A percentile compares a stretch with the other conserved stretches of the same genome.
phyloP scores from a whole-genome alignment of 805 yeast genomes.

The Candida orba region DNA sequence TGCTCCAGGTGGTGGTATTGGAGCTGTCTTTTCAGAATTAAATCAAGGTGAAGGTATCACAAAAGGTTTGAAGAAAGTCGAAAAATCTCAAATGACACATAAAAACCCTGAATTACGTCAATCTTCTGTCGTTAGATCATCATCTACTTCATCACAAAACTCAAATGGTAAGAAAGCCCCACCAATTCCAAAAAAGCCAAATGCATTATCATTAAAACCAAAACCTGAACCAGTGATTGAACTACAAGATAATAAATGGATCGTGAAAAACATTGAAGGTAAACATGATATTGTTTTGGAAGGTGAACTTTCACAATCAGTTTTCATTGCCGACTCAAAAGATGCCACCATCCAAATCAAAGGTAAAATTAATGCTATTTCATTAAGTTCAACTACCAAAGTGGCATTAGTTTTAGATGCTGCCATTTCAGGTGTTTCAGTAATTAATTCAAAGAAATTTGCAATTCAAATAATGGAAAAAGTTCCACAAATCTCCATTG shows the following conservation, averaged over 20 bases:
- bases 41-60: constrained; percentile 83
- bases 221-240: constrained; percentile 63
- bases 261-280: constrained; percentile 69
- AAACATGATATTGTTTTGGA: constrained; percentile 59
- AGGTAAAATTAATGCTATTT: constrained; percentile 88
- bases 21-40: constrained; percentile 87
- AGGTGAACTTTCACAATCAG: constrained; percentile 79
- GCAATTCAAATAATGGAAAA: constrained; percentile 81
- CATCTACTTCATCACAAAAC: constrained; percentile 8
- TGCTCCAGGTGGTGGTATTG: constrained; percentile 46
- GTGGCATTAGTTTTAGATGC: constrained; percentile 78
- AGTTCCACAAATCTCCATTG: constrained; percentile 79
- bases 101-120: constrained; percentile 79
- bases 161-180: constrained; percentile 35
- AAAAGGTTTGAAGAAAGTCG: constrained; percentile 83
- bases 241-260: constrained; percentile 83
- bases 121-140: constrained; percentile 35
- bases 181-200: constrained; percentile 82
- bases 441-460: constrained; percentile 72
- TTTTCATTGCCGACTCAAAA: constrained; percentile 77
- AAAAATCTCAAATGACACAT: constrained; percentile 88
- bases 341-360: constrained; percentile 71
- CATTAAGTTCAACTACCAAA: constrained; percentile 64
- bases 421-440: constrained; percentile 80
- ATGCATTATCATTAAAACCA: constrained; percentile 42